Conservation (phyloP, 1,284 basidiomycete genomes). For the Singerocomus inundabilis region DNA sequence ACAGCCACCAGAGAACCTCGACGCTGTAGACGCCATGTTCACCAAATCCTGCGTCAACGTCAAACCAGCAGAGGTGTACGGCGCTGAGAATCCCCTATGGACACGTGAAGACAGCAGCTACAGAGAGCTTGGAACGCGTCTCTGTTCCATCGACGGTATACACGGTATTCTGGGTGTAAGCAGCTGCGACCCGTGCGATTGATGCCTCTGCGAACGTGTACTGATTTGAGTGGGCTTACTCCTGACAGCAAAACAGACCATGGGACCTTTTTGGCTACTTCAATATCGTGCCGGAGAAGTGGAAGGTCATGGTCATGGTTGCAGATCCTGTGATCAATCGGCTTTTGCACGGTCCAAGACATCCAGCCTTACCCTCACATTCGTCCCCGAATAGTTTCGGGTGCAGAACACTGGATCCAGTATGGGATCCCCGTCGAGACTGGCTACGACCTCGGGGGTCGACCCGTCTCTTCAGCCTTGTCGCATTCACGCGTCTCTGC, state of each 20-base stretch:
- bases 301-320: slow-evolving; percentile 19
- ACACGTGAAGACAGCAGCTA: too few species aligned
- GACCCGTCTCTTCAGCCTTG: too few species aligned
- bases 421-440: slow-evolving; percentile 24
- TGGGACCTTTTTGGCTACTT: slow-evolving; percentile 20
- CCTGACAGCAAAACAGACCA: slow-evolving; percentile 19
- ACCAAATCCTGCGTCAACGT: neutral
- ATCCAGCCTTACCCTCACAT: slow-evolving; percentile 17
- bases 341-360: slow-evolving; percentile 7
- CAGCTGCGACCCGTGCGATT: neutral
- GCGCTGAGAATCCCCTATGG: slow-evolving; percentile 18
- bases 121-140: slow-evolving; percentile 17
- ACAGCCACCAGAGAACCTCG: neutral
- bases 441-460: too few species aligned
- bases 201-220: neutral
- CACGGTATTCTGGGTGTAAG: slow-evolving; percentile 14
- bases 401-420: slow-evolving; percentile 27
- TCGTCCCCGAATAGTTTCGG: slow-evolving; percentile 13
- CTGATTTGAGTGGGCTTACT: neutral
- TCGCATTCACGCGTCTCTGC: too few species aligned
- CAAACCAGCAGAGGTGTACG: slow-evolving; percentile 4
- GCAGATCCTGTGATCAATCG: slow-evolving; percentile 19
- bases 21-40: neutral
- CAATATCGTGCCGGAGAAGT: slow-evolving; percentile 4
- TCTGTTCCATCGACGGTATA: slow-evolving; percentile 13